A percentile compares a stretch with the other conserved stretches of the same genome.
Evolutionary conservation across 331 rosid species (phyloP).

Genomic region (Cydonia oblonga): DNA sequence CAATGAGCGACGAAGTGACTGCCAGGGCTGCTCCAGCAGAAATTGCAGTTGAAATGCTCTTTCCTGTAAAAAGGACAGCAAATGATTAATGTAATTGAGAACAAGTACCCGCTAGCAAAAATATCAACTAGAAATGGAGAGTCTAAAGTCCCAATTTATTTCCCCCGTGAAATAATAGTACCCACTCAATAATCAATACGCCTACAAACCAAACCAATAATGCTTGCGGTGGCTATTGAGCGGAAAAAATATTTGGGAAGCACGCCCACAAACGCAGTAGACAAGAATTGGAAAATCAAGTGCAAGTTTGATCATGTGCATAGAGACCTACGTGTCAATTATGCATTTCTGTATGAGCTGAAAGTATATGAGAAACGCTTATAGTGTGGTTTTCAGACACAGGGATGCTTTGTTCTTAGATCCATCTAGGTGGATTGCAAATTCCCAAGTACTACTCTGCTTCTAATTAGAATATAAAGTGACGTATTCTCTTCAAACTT

Average conservation of each 20-base stretch:
- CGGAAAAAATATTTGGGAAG: background rate
- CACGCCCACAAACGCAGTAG: background rate
- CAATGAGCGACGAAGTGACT: conserved; percentile 60
- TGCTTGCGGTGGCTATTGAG: background rate
- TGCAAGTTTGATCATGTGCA: background rate
- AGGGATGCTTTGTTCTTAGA: background rate
- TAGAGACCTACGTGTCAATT: background rate
- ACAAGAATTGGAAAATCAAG: background rate
- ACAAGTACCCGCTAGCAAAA: background rate
- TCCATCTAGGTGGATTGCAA: background rate
- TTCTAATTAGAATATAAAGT: background rate
- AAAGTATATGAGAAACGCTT: no score
- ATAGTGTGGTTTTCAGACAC: background rate
- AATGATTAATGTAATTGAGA: background rate
- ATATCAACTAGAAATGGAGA: background rate
- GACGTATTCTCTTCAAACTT: background rate
- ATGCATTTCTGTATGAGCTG: no score
- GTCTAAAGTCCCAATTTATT: background rate
- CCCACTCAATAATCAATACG: background rate
- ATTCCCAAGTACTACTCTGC: background rate
- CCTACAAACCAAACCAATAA: background rate
- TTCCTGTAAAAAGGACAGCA: conserved; percentile 42
- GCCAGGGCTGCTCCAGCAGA: conserved; percentile 91
- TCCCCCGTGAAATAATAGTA: background rate
- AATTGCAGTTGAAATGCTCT: conserved; percentile 71